Evolutionary conservation across 2,329 filamentous ascomycete species (phyloP).

Genomic region (Gaeumannomyces tritici): DNA sequence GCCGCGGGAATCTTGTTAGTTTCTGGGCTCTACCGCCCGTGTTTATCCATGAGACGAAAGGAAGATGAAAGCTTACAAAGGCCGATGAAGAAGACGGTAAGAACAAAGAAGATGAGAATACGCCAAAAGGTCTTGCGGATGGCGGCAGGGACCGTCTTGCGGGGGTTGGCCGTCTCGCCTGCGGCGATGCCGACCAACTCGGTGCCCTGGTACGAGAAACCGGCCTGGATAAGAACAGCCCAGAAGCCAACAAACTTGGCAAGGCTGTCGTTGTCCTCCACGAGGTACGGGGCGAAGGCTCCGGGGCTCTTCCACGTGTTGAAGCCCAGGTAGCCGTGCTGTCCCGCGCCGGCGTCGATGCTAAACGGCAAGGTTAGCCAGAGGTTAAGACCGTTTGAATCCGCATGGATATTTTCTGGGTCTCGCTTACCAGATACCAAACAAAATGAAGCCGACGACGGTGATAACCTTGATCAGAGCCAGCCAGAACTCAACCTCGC

Average conservation of each 20-base stretch:
- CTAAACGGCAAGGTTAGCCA: conserved; percentile 16
- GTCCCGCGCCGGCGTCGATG: conserved; percentile 61
- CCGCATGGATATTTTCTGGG: neutral
- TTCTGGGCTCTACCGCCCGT: neutral
- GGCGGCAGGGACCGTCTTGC: conserved; percentile 61
- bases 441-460: conserved; percentile 66
- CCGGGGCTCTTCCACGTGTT: conserved; percentile 61
- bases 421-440: conserved; percentile 46
- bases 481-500: conserved; percentile 73
- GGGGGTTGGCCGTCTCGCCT: conserved; percentile 64
- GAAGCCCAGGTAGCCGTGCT: conserved; percentile 66
- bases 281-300: conserved; percentile 53
- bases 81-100: conserved; percentile 60
- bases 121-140: conserved; percentile 69
- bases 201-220: conserved; percentile 63
- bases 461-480: conserved; percentile 69
- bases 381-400: neutral
- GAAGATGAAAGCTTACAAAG: conserved; percentile 23
- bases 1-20: neutral
- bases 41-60: too few species aligned
- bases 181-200: conserved; percentile 73
- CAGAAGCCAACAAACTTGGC: conserved; percentile 62
- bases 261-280: conserved; percentile 30
- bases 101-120: conserved; percentile 59
- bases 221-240: conserved; percentile 57